These are phyloP conservation scores for Massospora cicadina DNA, from an alignment of 371 early-diverging fungal genomes.

Conservation along the genomic window DNA sequence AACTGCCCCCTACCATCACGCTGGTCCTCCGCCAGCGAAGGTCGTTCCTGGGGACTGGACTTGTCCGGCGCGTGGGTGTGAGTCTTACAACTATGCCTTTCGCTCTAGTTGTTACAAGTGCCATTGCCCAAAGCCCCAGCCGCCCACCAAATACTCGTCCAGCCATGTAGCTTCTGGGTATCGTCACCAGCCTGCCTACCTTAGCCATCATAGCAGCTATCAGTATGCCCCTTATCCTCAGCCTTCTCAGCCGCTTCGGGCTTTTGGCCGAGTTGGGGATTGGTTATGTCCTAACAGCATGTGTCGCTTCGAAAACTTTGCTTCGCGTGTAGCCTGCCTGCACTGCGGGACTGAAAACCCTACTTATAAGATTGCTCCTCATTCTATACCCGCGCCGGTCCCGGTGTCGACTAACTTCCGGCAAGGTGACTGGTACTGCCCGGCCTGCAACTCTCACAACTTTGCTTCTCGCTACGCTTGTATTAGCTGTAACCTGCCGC, in stretches of 20 bases:
- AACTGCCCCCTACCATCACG: not conserved
- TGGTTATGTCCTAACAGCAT: conserved; percentile 1
- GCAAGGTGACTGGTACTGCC: conserved; percentile 64
- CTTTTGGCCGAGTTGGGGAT: not conserved
- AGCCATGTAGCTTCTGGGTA: not conserved
- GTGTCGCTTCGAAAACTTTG: not conserved
- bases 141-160: not conserved
- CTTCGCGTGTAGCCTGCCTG: not conserved
- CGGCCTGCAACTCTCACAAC: conserved; percentile 51
- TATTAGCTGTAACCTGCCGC: conserved; percentile 40
- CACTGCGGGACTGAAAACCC: not conserved
- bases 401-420: conserved; percentile 15
- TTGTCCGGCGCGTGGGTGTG: conserved; percentile 43
- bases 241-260: not conserved
- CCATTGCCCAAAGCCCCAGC: conserved; percentile 3
- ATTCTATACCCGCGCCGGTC: not conserved
- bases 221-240: not conserved
- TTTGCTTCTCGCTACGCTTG: conserved; percentile 49
- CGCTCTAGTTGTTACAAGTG: conserved; percentile 40
- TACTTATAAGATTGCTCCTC: not conserved
- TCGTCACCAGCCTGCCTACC: not conserved
- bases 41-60: conserved; percentile 26
- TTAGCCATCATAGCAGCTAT: not conserved
- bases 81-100: conserved; percentile 59
- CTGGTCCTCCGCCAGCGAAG: not conserved